Base-by-base conservation (phyloP, 768 basidiomycete genomes). In the Mycena filopes region DNA sequence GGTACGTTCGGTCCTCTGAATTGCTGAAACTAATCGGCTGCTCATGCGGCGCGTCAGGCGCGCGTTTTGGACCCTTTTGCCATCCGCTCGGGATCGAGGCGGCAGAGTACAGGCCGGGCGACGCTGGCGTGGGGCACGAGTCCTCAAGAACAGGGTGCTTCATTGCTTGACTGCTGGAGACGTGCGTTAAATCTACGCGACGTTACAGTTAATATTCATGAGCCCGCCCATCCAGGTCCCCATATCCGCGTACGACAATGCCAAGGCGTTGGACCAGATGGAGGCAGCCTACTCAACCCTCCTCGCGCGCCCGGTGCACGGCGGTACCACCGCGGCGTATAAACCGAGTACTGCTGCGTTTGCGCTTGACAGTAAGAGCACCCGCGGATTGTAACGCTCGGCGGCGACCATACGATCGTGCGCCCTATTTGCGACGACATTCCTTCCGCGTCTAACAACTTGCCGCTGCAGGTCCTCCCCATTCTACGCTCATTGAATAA, bases 361-460 rank as follows among this genome's bases (percentile, higher is more conserved):
- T 33, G 81, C 86, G 1, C 80, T 77, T 60, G 88, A 91, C 68
- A 85, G 6, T 79, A 79, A 57, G 83, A 85, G 65, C 89, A 91
- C 70, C 91, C 91, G 1, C 79, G 87, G 33, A 83, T 92, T 18
- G 71, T 92, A 55, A 84, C 86, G 70, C 73, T 88, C 12, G 91
- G 91, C 1, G 91, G 91, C 1, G 91, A 92, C 70, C 91, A 92
- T 74, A 89, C 89, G 7, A 87, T 91, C 57, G 89, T 86, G 50
- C 50, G 71, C 36, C 16, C 4, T 31, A 7, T 43, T 55, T n/a
- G n/a, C 41, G 8, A 28, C 3, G 6, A 21, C 23, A 28, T 9
- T 36, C 36, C 4, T 23, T 9, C 18, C 18, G 25, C 26, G 15
- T 18, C 60, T 60, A 20, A 60, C 42, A 1, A 11, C 4, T 9